These are phyloP conservation scores for Annona squamosa DNA, from an alignment of 164 flowering plant genomes.

Conservation along the genomic window DNA sequence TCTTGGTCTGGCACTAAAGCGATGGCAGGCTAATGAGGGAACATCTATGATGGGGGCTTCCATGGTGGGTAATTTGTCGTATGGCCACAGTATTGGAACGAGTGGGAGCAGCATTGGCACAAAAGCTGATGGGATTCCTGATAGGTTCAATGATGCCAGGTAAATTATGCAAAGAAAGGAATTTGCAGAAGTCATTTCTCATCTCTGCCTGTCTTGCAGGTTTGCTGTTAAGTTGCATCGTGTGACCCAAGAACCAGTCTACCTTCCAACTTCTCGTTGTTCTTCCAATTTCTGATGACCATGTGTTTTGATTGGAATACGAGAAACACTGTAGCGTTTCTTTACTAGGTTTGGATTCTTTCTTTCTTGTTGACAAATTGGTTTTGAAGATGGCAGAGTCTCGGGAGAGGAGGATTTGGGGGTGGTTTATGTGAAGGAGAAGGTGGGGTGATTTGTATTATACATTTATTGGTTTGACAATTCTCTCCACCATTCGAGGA, in stretches of 20 bases:
- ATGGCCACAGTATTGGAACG: conserved; percentile 2
- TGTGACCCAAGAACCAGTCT: background rate
- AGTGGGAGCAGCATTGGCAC: conserved; percentile 20
- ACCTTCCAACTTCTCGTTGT: background rate
- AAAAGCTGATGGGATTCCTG: conserved; percentile 34
- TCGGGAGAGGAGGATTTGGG: background rate
- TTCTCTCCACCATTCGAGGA: background rate
- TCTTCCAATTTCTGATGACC: background rate
- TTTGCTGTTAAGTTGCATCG: background rate
- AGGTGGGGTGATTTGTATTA: background rate
- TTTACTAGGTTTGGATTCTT: background rate
- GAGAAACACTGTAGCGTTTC: background rate
- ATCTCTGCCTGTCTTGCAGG: background rate
- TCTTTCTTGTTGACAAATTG: background rate
- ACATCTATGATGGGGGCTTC: conserved; percentile 10
- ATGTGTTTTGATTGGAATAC: background rate
- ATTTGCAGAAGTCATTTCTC: background rate
- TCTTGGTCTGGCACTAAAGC: conserved; percentile 28
- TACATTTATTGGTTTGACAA: background rate
- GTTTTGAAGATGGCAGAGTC: background rate
- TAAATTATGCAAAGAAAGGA: conserved; percentile 1
- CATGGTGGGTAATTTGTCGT: background rate
- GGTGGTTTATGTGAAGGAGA: background rate
- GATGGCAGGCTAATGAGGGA: conserved; percentile 36
- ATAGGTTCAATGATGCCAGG: conserved; percentile 34